phyloP scores from a whole-genome alignment of 2,329 filamentous ascomycete species.

The Rhynchosporium agropyri region DNA sequence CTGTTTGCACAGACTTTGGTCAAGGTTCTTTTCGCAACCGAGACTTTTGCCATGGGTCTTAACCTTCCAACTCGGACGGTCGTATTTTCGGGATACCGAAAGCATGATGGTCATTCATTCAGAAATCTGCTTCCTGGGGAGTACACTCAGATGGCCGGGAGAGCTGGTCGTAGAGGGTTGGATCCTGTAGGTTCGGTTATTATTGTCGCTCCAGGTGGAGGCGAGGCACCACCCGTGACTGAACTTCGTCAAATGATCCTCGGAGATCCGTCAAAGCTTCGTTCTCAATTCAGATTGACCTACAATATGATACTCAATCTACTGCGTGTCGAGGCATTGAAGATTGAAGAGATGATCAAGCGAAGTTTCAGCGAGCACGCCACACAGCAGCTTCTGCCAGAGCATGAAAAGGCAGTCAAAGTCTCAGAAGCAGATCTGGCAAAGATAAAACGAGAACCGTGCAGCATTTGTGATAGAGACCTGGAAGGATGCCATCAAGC shows the following conservation, averaged over 20 bases:
- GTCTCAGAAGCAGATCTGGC: conserved; percentile 88
- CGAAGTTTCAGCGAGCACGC: conserved; percentile 98
- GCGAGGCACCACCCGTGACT: conserved; percentile 84
- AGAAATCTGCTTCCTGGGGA: conserved; percentile 90
- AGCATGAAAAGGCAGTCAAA: conserved; percentile 94
- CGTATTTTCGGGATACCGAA: conserved; percentile 95
- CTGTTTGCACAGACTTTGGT: conserved; percentile 93
- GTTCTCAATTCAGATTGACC: conserved; percentile 93
- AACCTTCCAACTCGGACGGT: conserved; percentile 96
- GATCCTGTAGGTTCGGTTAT: conserved; percentile 94
- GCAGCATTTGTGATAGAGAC: conserved; percentile 77
- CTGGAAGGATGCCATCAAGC: conserved; percentile 82
- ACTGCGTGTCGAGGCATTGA: conserved; percentile 90
- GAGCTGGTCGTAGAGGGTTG: conserved; percentile 88
- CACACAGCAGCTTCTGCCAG: conserved; percentile 88
- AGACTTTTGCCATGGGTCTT: conserved; percentile 98
- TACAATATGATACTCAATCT: conserved; percentile 99
- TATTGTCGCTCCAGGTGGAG: conserved; percentile 77
- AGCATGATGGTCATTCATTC: conserved; percentile 92
- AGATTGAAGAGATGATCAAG: conserved; percentile 99
- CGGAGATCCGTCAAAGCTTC: conserved; percentile 90
- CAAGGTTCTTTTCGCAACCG: conserved; percentile 95
- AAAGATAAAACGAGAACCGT: conserved; percentile 85
- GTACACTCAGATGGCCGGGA: conserved; percentile 98
- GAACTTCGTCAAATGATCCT: conserved; percentile 92